Conservation (phyloP, 1,284 basidiomycete genomes). For the Cutaneotrichosporon cavernicola region DNA sequence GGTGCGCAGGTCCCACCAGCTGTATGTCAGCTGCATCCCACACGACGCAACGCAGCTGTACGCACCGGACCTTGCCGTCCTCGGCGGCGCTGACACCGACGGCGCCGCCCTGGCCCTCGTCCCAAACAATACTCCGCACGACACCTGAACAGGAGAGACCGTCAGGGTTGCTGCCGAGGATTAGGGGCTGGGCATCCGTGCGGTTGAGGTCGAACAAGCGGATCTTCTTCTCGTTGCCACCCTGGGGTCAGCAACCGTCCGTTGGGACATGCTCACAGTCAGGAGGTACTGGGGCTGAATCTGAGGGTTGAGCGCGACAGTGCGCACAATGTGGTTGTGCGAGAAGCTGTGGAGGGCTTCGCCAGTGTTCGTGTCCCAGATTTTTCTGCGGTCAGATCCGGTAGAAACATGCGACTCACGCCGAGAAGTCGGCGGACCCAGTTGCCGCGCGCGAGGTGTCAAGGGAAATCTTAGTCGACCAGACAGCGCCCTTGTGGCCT, state of each 20-base stretch:
- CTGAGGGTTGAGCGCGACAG: constrained; percentile 68
- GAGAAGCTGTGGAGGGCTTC: constrained; percentile 84
- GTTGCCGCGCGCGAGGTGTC: constrained; percentile 84
- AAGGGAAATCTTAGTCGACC: constrained; percentile 89
- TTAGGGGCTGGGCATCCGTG: constrained; percentile 78
- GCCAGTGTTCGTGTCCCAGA: constrained; percentile 96
- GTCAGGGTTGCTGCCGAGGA: constrained; percentile 62
- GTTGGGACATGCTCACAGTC: constrained; percentile 36
- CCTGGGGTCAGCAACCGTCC: constrained; percentile 57
- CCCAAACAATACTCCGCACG: constrained; percentile 90
- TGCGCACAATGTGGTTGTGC: constrained; percentile 97
- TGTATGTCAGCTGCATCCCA: constrained; percentile 43
- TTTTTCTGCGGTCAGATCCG: constrained; percentile 62
- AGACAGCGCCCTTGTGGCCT: constrained; percentile 97
- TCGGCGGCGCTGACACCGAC: constrained; percentile 82
- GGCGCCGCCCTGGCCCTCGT: constrained; percentile 67
- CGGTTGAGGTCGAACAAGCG: constrained; percentile 85
- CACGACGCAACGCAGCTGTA: constrained; percentile 9
- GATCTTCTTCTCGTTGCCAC: constrained; percentile 96
- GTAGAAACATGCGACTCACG: constrained; percentile 61
- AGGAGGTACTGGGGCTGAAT: constrained; percentile 51
- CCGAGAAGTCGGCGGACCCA: constrained; percentile 95
- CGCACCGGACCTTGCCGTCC: constrained; percentile 84
- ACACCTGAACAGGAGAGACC: constrained; percentile 75
- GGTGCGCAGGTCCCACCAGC: constrained; percentile 95